phyloP scores from a whole-genome alignment of 2,329 filamentous ascomycete species.

The Exophiala sideris region DNA sequence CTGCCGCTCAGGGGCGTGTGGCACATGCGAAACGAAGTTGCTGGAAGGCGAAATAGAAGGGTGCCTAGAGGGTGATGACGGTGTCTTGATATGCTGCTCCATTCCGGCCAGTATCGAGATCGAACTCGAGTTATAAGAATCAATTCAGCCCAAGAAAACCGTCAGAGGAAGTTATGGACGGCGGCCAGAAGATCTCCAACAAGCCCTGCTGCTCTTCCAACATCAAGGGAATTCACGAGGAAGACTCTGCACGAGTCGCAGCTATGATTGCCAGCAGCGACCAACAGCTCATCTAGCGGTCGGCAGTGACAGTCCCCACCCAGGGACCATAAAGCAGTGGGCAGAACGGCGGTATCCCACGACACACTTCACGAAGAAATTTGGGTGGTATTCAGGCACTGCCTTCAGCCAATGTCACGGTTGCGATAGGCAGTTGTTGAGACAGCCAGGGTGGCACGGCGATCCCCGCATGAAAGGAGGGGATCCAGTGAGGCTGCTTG shows the following conservation, averaged over 20 bases:
- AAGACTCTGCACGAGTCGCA: too few species aligned
- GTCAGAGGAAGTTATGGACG: neutral
- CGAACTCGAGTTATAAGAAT: constrained; percentile 20
- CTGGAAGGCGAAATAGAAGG: constrained; percentile 22
- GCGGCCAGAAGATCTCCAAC: neutral
- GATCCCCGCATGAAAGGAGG: neutral
- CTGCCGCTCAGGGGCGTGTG: constrained; percentile 22
- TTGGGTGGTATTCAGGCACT: too few species aligned
- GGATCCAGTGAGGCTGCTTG: neutral
- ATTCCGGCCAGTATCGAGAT: constrained; percentile 21
- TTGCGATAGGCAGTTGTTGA: neutral
- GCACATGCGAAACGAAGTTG: constrained; percentile 24
- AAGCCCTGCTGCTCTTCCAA: too few species aligned
- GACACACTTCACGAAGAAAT: too few species aligned
- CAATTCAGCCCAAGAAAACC: neutral
- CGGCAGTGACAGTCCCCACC: too few species aligned
- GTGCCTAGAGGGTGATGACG: constrained; percentile 21
- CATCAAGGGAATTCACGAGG: too few species aligned
- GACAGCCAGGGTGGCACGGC: neutral
- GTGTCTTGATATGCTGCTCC: constrained; percentile 24
- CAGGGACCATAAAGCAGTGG: too few species aligned
- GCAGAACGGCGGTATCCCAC: too few species aligned
- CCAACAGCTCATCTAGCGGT: too few species aligned
- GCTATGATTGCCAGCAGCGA: too few species aligned
- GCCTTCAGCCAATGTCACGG: too few species aligned